Evolutionary conservation across 2,329 filamentous ascomycete genomes (phyloP), one percentile per base, ranked within the genome.

Genomic region (Geosmithia putterillii): DNA sequence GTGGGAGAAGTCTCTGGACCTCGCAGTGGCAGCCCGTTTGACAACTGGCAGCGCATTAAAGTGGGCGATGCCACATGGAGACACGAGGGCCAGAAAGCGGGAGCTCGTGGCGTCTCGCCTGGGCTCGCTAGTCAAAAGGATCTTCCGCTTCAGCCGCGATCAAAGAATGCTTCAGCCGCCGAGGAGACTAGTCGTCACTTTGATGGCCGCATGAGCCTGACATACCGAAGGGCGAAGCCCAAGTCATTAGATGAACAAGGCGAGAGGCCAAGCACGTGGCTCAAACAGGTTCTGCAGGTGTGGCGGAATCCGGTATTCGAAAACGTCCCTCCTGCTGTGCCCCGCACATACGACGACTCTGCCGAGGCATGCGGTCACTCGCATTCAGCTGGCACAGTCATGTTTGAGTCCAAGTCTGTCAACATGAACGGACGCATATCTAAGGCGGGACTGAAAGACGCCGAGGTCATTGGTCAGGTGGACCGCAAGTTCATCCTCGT

Each of bases 401-500:
- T 57, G 15, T 57, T 61, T 34, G 57, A 63, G 21, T 54, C 40
- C 40, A 52, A 38, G 7, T 59, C 48, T 8, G 52, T 53, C 46
- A 54, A 32, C 7, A 44, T 65, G 3, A 51, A 60, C 23, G 64
- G 68, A 0, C 65, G 66, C 10, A 59, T 95, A 1, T 84, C 80
- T 1, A 85, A 80, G 49, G 54, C 65, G 4, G 71, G 70, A 1
- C 64, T 95, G 8, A 56, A 59, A 2, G 55, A 62, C 7, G 84
- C 85, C 0, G 63, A 74, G 41, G 67, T 95, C 1, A 73, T 98
- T 37, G 72, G 79, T 0, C 92, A 98, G 54, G 82, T 98, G 1
- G 90, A 96, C 57, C 71, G 67, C 14, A 98, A 98, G 58, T 98
- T 94, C 56, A 83, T 98, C 15, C 63, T 98, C 1, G 68, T 79